Base-by-base conservation (phyloP, 306 rosid genomes). In the Luffa aegyptiaca region DNA sequence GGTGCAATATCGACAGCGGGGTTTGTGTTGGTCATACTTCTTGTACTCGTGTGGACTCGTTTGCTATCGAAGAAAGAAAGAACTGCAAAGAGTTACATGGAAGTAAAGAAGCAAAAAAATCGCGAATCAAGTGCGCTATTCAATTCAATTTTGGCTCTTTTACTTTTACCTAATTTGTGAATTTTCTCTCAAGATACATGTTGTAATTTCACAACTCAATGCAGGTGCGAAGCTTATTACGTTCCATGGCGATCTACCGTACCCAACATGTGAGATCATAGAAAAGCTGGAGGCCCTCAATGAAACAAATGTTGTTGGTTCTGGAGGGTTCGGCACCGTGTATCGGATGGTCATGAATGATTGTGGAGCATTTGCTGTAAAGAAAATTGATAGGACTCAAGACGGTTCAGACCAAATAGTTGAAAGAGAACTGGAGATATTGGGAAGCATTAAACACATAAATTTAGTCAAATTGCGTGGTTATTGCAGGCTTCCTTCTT, bases 291-390 rank as follows among this genome's bases (percentile, higher is more conserved):
- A 93, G 84, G 82, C 94, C 41, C 93, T 96, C 13, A 92, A 90
- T 53, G 93, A 92, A 80, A 91, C 88, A 79, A 85, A 91, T 84
- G 69, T 91, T 63, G 90, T 96, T 53, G 99, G 99, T 8, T 91
- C 98, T 0, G 99, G 99, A 51, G 99, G 97, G 45, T 88, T 88
- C 53, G 99, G 97, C 46, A 93, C 96, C 13, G 99, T 96, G 53
- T 93, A 91, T 81, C 87, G 94, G 51, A 96, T 93, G 99, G 93
- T 91, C 59, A 96, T 96, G 98, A 93, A 90, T 81, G 98, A 96
- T 80, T 80, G 93, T 18, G 94, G 94, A 66, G 86, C 92, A 33
- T 96, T 93, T 85, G 99, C 99, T 45, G 98, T 96, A 75, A 96
- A 96, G 88, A 78, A 87, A 73, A 90, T 96, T 41, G 99, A 96